Evolutionary conservation across 2,329 filamentous ascomycete genomes (phyloP).

Genomic region (Monosporascus ibericus): DNA sequence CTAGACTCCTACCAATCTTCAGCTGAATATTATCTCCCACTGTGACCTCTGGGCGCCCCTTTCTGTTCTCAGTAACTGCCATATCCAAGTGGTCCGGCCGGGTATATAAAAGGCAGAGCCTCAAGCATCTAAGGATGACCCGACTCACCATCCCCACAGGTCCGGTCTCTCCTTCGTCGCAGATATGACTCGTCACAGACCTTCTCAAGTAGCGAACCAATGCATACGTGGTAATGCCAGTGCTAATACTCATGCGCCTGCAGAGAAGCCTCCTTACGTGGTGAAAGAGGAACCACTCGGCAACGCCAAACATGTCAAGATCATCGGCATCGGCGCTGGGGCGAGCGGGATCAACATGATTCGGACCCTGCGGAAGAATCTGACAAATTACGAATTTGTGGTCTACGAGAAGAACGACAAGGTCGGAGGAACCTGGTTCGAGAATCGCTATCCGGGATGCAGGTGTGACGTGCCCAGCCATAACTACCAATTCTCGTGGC

Average conservation of each 20-base stretch:
- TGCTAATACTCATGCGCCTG: constrained; percentile 11
- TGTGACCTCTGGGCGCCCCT: constrained; percentile 1
- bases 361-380: constrained; percentile 36
- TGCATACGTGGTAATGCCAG: constrained; percentile 6
- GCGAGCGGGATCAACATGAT: constrained; percentile 39
- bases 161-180: constrained; percentile 17
- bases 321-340: constrained; percentile 39
- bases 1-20: constrained; percentile 11
- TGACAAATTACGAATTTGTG: constrained; percentile 37
- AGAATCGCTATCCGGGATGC: constrained; percentile 54
- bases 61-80: background rate
- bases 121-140: constrained; percentile 13
- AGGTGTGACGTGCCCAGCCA: constrained; percentile 52
- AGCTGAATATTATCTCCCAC: constrained; percentile 15
- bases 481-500: constrained; percentile 58
- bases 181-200: constrained; percentile 23
- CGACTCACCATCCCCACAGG: constrained; percentile 12
- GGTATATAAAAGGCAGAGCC: constrained; percentile 14
- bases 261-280: constrained; percentile 23
- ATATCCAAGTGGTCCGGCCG: background rate
- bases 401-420: constrained; percentile 52
- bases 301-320: constrained; percentile 33
- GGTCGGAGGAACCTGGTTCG: constrained; percentile 53
- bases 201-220: constrained; percentile 9
- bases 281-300: constrained; percentile 32